phyloP scores from a whole-genome alignment of 495 filamentous ascomycete species.

The Talaromyces wortmannii region DNA sequence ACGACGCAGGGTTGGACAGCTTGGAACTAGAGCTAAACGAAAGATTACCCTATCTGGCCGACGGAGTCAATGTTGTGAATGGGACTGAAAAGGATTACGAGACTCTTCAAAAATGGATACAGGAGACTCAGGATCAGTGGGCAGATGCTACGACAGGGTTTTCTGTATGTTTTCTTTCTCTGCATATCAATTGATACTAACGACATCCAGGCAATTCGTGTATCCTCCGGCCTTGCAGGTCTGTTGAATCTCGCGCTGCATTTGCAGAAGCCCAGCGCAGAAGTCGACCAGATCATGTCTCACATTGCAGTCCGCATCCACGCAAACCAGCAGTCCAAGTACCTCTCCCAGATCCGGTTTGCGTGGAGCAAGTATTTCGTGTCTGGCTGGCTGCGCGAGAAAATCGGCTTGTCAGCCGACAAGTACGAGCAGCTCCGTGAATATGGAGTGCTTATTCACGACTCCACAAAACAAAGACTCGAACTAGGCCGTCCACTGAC shows the following conservation, averaged over 20 bases:
- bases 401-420: background rate
- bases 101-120: background rate
- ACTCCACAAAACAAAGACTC: background rate
- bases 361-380: constrained; percentile 1
- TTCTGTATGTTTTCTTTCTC: background rate
- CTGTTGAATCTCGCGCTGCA: background rate
- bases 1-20: background rate
- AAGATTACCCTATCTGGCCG: background rate
- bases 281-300: constrained; percentile 3
- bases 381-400: constrained; percentile 1
- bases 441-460: background rate
- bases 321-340: background rate
- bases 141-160: background rate
- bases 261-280: background rate
- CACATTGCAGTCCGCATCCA: constrained; percentile 3
- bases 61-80: background rate
- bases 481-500: background rate
- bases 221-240: background rate
- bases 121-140: background rate
- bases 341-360: background rate
- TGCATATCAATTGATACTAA: background rate
- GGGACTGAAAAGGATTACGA: background rate
- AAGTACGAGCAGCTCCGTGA: background rate
- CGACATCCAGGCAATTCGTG: background rate
- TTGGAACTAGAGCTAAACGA: background rate